Conservation (phyloP, 352 stramenopile species). For the Blastocystis sp. region DNA sequence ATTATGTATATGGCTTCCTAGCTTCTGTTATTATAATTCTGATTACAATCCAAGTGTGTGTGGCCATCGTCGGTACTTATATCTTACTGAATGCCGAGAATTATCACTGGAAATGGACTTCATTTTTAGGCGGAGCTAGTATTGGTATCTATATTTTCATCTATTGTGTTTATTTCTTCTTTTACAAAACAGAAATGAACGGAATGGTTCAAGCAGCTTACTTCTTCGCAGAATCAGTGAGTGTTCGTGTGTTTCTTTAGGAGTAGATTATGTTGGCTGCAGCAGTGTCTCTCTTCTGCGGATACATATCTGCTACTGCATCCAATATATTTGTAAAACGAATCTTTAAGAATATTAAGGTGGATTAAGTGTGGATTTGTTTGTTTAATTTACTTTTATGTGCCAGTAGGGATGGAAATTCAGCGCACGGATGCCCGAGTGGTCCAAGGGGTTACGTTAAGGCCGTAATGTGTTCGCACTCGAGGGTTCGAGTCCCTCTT, state of each 20-base stretch:
- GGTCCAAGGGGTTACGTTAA: conserved; percentile 56
- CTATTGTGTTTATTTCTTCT: conserved; percentile 98
- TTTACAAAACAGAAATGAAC: conserved; percentile 98
- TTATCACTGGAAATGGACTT: conserved; percentile 97
- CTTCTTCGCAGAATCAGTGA: conserved; percentile 94
- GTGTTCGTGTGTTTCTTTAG: conserved; percentile 83
- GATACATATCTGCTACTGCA: conserved; percentile 69
- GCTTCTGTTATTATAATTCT: conserved; percentile 82
- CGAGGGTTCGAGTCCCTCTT: conserved; percentile 54
- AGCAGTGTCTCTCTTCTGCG: conserved; percentile 61
- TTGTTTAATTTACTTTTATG: background rate
- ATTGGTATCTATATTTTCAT: conserved; percentile 94
- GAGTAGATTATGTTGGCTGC: conserved; percentile 83
- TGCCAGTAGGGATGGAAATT: background rate
- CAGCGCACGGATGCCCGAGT: conserved; percentile 40
- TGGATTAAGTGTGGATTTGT: conserved; percentile 71
- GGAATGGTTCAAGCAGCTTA: conserved; percentile 94
- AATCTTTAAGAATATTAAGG: conserved; percentile 90
- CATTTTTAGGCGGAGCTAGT: conserved; percentile 83
- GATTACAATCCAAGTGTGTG: conserved; percentile 90
- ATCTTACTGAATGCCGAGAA: conserved; percentile 97
- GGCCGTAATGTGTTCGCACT: conserved; percentile 55
- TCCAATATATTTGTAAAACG: conserved; percentile 84
- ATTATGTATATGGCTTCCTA: conserved; percentile 97
- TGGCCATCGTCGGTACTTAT: conserved; percentile 96